Conservation (phyloP, 108 stramenopile species). For the Epithemia pelagica region DNA sequence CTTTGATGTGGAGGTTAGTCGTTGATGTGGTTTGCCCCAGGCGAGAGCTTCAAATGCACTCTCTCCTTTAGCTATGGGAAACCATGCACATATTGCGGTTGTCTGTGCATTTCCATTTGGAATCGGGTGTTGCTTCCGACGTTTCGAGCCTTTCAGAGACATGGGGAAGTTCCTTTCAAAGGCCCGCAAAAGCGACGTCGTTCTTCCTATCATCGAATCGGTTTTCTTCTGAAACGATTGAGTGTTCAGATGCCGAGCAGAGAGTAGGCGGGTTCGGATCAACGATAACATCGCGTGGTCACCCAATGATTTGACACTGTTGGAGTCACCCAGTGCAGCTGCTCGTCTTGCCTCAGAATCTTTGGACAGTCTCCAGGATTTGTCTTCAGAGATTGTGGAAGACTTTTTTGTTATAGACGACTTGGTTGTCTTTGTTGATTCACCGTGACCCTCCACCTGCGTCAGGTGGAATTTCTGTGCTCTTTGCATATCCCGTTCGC, state of each 20-base stretch:
- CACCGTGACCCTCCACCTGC: constrained; percentile 51
- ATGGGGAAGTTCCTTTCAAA: neutral
- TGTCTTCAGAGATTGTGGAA: neutral
- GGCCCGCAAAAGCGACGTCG: neutral
- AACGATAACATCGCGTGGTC: neutral
- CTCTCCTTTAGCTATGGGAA: neutral
- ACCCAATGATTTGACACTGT: neutral
- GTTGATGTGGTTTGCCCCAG: neutral
- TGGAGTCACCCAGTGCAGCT: neutral
- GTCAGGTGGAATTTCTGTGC: constrained; percentile 29
- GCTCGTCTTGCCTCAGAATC: constrained; percentile 1
- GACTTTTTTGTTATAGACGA: neutral
- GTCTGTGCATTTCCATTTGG: neutral
- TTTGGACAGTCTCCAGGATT: constrained; percentile 32
- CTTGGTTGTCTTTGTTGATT: constrained; percentile 12
- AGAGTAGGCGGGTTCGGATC: neutral
- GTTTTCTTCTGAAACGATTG: neutral
- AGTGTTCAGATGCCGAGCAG: neutral
- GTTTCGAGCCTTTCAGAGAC: neutral
- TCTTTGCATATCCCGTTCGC: constrained; percentile 30
- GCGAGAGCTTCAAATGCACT: neutral
- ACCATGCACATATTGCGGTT: neutral
- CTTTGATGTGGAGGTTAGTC: neutral
- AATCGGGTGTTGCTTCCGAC: neutral
- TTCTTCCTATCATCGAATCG: neutral